Base-by-base conservation (phyloP, 1,284 basidiomycete genomes). In the Ustilago shanxiensis region DNA sequence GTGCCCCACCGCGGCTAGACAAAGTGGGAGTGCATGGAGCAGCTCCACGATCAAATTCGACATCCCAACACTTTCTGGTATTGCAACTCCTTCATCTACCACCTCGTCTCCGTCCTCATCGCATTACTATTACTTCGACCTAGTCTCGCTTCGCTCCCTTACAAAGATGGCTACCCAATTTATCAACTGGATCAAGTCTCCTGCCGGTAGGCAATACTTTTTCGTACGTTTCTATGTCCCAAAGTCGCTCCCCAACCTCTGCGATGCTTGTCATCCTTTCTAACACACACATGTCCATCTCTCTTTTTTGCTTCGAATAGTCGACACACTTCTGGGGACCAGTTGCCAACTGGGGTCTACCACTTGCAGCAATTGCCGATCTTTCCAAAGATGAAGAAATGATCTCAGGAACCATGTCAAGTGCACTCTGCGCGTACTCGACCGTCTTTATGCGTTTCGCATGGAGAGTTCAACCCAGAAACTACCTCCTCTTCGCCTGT, bases 321-420 rank as follows among this genome's bases (percentile, higher is more conserved):
- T 84, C 81, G 20, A 84, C 83, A 57, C 84, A 85, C 73, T 85
- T 85, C 66, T 85, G 83, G 83, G 84, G 84, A n/a, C 83, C 82
- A 13, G 80, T 82, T 6, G 82, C 84, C 41, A 85, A 85, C 77
- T 85, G 84, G 84, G 80, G 83, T 51, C 69, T 85, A n/a, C 84
- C 84, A 10, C 74, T 85, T 26, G 84, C 84, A 3, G 84, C 84
- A 1, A 71, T 85, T 41, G 77, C 83, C 31, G 84, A 85, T 59
- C 60, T 85, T 31, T 72, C 77, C 61, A 85, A 85, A 73, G 77
- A 84, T 58, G 81, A 83, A 56, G 78, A 83, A 58, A 71, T 85
- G 73, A 85, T 85, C 50, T 84, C 82, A 31, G 80, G 81, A 1
- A 74, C 82, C 58, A 85, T 85, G 84, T 81, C 77, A 31, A 65